Evolutionary conservation across 441 rosid genomes (phyloP).

Genomic region (Corymbia calophylla): DNA sequence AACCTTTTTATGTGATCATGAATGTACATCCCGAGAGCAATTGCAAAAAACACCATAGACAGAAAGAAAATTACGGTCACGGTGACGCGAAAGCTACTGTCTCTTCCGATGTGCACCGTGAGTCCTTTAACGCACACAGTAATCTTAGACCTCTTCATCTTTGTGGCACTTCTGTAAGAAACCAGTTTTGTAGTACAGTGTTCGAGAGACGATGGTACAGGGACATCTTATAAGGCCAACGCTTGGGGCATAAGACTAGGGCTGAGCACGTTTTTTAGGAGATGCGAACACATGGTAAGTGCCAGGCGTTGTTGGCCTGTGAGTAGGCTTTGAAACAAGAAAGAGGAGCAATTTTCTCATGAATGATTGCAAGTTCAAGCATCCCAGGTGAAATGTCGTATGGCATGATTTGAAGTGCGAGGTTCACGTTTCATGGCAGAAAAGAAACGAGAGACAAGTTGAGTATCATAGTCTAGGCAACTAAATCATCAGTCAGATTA

Average conservation of each 20-base stretch:
- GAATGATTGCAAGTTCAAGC: not conserved
- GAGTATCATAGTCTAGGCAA: not conserved
- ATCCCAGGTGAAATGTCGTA: not conserved
- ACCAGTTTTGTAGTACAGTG: not conserved
- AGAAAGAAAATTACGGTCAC: constrained; percentile 3
- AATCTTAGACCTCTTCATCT: constrained; percentile 13
- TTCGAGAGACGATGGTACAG: not conserved
- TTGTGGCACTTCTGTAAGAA: not conserved
- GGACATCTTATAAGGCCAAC: not conserved
- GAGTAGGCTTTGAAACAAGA: not conserved
- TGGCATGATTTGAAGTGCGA: not conserved
- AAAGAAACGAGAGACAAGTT: not conserved
- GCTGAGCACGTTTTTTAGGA: not conserved
- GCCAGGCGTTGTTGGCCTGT: not conserved
- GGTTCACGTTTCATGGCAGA: not conserved
- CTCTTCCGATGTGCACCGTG: not conserved
- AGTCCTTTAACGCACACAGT: constrained; percentile 7
- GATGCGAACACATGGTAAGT: not conserved
- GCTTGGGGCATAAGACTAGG: not conserved
- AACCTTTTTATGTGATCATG: constrained; percentile 3
- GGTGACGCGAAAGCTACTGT: not conserved
- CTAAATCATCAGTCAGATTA: not conserved
- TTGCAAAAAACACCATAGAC: constrained; percentile 8
- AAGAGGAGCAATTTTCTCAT: not conserved
- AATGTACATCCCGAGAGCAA: constrained; percentile 11